Evolutionary conservation across 805 yeast genomes (phyloP).

Genomic region (Clavispora asparagi): DNA sequence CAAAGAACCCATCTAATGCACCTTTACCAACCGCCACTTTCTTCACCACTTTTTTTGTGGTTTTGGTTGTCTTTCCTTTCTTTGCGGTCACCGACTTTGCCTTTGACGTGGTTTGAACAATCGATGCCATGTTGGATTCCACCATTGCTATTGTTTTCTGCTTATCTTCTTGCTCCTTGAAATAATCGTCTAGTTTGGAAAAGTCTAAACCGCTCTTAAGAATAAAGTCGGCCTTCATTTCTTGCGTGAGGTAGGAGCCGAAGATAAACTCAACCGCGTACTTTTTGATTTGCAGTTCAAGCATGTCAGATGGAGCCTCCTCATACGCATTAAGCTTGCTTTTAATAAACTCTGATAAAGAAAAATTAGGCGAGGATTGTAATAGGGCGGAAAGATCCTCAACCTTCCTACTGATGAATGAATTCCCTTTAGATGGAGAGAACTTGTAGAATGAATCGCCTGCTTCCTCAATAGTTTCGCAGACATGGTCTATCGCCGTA

Average conservation of each 20-base stretch:
- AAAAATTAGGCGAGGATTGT: slow-evolving; percentile 7
- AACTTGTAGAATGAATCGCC: slow-evolving; percentile 37
- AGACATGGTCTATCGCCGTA: slow-evolving; percentile 12
- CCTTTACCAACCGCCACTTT: slow-evolving; percentile 57
- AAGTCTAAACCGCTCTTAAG: slow-evolving; percentile 17
- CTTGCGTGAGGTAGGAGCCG: slow-evolving; percentile 32
- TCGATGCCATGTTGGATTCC: slow-evolving; percentile 22
- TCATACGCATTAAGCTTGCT: slow-evolving; percentile 15
- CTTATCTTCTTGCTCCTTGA: slow-evolving; percentile 12
- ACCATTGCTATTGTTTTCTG: slow-evolving; percentile 20
- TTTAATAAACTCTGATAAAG: slow-evolving; percentile 16
- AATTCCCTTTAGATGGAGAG: slow-evolving; percentile 31
- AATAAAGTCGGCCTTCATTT: slow-evolving; percentile 21
- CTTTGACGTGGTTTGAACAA: slow-evolving; percentile 15
- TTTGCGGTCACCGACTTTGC: slow-evolving; percentile 15
- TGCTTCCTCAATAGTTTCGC: slow-evolving; percentile 29
- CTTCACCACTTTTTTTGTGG: slow-evolving; percentile 23
- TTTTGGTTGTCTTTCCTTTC: slow-evolving; percentile 14
- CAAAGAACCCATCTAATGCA: slow-evolving; percentile 66
- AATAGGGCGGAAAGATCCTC: slow-evolving; percentile 27
- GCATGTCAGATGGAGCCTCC: slow-evolving; percentile 29
- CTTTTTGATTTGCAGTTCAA: slow-evolving; percentile 31
- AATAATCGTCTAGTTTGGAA: slow-evolving; percentile 14
- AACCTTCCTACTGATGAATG: slow-evolving; percentile 36
- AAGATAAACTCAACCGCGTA: slow-evolving; percentile 46